Percentiles rank a stretch among this genome's conserved stretches.
Conservation (phyloP, 2,329 filamentous ascomycete species). For the Cryphonectria naterciae region DNA sequence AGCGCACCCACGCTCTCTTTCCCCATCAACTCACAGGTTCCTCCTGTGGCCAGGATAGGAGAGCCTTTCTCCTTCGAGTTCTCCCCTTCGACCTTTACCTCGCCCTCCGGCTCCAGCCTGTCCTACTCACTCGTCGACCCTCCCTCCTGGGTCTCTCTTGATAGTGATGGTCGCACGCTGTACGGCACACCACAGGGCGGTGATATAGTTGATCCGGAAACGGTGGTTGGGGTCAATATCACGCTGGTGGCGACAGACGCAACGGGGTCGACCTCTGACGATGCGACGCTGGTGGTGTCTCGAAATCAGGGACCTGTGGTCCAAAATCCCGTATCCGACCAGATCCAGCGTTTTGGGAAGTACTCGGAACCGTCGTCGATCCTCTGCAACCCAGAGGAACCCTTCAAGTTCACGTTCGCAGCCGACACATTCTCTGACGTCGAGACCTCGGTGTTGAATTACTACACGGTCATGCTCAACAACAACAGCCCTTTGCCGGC, state of each 20-base stretch:
- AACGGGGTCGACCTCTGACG: slow-evolving; percentile 65
- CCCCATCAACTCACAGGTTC: slow-evolving; percentile 83
- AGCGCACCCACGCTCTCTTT: slow-evolving; percentile 58
- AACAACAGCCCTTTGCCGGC: slow-evolving; percentile 84
- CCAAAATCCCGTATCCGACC: slow-evolving; percentile 58
- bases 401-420: slow-evolving; percentile 59
- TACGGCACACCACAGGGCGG: slow-evolving; percentile 68
- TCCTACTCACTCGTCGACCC: slow-evolving; percentile 68
- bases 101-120: slow-evolving; percentile 54
- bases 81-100: slow-evolving; percentile 73
- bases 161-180: slow-evolving; percentile 66
- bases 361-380: slow-evolving; percentile 65
- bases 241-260: slow-evolving; percentile 71
- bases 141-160: slow-evolving; percentile 76
- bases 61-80: slow-evolving; percentile 73
- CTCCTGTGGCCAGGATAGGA: slow-evolving; percentile 73
- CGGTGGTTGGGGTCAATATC: slow-evolving; percentile 64
- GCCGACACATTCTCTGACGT: slow-evolving; percentile 65
- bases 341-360: slow-evolving; percentile 61
- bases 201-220: slow-evolving; percentile 49
- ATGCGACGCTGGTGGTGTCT: slow-evolving; percentile 73
- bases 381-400: slow-evolving; percentile 55
- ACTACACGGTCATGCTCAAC: slow-evolving; percentile 72
- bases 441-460: slow-evolving; percentile 58
- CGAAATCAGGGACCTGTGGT: slow-evolving; percentile 58